phyloP scores from a whole-genome alignment of 2,329 filamentous ascomycete species.

The Allantophomopsis lycopodina region DNA sequence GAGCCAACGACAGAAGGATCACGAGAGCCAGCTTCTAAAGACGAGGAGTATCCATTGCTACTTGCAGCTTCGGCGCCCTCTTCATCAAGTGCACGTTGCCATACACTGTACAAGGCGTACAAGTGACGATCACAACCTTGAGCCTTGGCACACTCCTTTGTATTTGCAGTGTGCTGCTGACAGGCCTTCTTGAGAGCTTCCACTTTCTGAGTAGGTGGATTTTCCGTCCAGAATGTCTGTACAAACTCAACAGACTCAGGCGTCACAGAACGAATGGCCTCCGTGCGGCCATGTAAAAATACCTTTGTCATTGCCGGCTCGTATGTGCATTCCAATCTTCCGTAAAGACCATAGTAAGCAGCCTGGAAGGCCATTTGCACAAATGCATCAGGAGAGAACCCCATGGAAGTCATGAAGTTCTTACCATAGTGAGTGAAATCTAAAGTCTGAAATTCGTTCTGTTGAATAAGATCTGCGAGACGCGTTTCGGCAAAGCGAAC shows the following conservation, averaged over 20 bases:
- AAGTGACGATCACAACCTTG: slow-evolving; percentile 87
- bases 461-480: slow-evolving; percentile 84
- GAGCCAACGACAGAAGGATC: slow-evolving; percentile 35
- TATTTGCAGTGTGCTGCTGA: slow-evolving; percentile 66
- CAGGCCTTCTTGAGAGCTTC: slow-evolving; percentile 75
- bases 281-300: slow-evolving; percentile 85
- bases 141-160: slow-evolving; percentile 76
- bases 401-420: slow-evolving; percentile 95
- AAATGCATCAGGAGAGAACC: slow-evolving; percentile 92
- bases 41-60: slow-evolving; percentile 41
- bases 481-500: slow-evolving; percentile 91
- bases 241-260: slow-evolving; percentile 79
- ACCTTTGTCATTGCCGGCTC: slow-evolving; percentile 98
- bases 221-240: slow-evolving; percentile 88
- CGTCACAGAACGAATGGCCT: slow-evolving; percentile 80
- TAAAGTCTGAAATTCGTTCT: slow-evolving; percentile 89
- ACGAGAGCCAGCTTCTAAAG: slow-evolving; percentile 29
- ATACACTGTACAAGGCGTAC: slow-evolving; percentile 87
- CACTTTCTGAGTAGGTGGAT: slow-evolving; percentile 69
- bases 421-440: slow-evolving; percentile 87
- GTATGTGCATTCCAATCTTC: slow-evolving; percentile 86
- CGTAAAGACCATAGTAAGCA: slow-evolving; percentile 93
- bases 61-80: slow-evolving; percentile 40
- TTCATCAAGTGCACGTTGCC: slow-evolving; percentile 80
- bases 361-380: slow-evolving; percentile 99